phyloP scores from a whole-genome alignment of 805 yeast species.

The Candida suzukii region DNA sequence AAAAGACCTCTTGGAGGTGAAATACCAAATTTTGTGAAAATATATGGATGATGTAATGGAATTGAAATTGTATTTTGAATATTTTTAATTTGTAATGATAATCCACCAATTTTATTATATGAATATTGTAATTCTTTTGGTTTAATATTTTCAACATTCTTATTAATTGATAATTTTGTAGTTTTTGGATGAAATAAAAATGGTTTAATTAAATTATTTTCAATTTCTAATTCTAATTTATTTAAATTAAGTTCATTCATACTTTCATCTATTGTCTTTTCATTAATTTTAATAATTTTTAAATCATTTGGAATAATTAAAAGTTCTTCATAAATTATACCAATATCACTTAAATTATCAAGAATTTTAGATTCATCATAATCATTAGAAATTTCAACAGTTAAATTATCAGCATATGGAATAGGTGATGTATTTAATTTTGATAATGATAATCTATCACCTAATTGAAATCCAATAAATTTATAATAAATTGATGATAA shows the following conservation, averaged over 20 bases:
- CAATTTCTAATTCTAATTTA: no score
- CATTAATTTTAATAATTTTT: constrained; percentile 23
- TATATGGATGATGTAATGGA: constrained; percentile 70
- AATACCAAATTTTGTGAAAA: constrained; percentile 80
- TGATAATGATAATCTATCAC: constrained; percentile 31
- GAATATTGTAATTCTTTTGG: constrained; percentile 29
- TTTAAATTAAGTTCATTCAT: background rate
- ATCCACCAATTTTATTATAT: constrained; percentile 63
- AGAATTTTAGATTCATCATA: constrained; percentile 27
- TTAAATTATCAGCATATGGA: constrained; percentile 18
- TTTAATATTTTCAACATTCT: constrained; percentile 30
- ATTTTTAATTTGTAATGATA: constrained; percentile 51
- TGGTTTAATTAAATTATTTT: constrained; percentile 13
- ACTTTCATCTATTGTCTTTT: constrained; percentile 3
- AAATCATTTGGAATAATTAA: constrained; percentile 1
- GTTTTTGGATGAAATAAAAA: constrained; percentile 19
- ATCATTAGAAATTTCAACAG: constrained; percentile 3
- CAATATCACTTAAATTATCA: constrained; percentile 43
- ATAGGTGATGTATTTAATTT: constrained; percentile 16
- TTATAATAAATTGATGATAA: constrained; percentile 14
- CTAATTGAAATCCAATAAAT: constrained; percentile 18
- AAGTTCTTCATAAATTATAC: constrained; percentile 52
- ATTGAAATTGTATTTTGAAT: constrained; percentile 66
- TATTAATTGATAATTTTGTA: constrained; percentile 26
- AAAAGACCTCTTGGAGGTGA: constrained; percentile 90